Evolutionary conservation across 2,329 filamentous ascomycete genomes (phyloP).

Genomic region (Ophiostoma montium): DNA sequence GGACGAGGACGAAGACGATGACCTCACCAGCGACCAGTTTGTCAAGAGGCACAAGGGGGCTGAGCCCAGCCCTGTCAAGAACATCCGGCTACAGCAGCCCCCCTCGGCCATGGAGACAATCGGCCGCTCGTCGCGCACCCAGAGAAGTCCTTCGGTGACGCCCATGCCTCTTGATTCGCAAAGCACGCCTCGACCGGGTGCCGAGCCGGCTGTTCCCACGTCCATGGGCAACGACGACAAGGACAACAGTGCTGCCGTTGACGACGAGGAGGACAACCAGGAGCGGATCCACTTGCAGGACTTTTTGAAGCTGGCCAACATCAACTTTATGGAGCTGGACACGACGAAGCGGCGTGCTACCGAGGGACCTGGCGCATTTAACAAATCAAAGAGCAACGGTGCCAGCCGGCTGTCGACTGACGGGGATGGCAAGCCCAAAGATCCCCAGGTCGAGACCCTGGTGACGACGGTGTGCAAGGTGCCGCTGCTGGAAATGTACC

Average conservation of each 20-base stretch:
- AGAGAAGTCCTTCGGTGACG: slow-evolving; percentile 30
- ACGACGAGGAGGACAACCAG: slow-evolving; percentile 30
- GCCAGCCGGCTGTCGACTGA: slow-evolving; percentile 12
- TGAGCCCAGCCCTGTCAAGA: slow-evolving; percentile 65
- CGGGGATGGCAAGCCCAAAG: slow-evolving; percentile 18
- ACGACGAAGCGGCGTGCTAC: slow-evolving; percentile 89
- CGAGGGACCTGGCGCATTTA: slow-evolving; percentile 41
- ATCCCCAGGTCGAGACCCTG: slow-evolving; percentile 48
- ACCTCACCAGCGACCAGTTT: slow-evolving; percentile 40
- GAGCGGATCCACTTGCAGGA: slow-evolving; percentile 72
- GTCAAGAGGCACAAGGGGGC: slow-evolving; percentile 58
- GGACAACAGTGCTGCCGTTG: background rate
- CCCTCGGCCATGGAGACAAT: slow-evolving; percentile 52
- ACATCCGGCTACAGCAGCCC: slow-evolving; percentile 53
- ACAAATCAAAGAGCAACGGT: slow-evolving; percentile 17
- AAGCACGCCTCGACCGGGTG: background rate
- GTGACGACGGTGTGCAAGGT: slow-evolving; percentile 83
- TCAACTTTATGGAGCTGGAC: slow-evolving; percentile 97
- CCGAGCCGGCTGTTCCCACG: slow-evolving; percentile 7
- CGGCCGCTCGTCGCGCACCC: slow-evolving; percentile 41
- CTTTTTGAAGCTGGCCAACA: slow-evolving; percentile 88
- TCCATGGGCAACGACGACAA: slow-evolving; percentile 22
- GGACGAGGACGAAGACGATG: slow-evolving; percentile 28
- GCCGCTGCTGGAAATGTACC: slow-evolving; percentile 86
- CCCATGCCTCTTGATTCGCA: slow-evolving; percentile 19